These are phyloP conservation scores for Pyrrhoderma noxium DNA, from an alignment of 1,284 basidiomycete genomes.

Conservation along the genomic window DNA sequence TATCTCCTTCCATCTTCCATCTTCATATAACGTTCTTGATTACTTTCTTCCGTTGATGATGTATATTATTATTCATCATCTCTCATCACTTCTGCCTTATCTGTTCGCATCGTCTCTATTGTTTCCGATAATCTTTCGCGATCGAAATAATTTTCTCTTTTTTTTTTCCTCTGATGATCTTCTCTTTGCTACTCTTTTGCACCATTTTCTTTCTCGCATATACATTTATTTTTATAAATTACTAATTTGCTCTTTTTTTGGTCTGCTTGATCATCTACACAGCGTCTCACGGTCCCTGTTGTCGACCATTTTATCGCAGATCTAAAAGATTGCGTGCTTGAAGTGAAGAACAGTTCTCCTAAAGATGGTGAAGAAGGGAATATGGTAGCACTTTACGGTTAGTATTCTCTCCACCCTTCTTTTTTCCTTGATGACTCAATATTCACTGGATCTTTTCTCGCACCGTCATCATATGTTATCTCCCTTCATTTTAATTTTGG, in stretches of 20 bases:
- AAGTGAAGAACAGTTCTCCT: slow-evolving; percentile 49
- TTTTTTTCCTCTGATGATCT: too few relatives aligned
- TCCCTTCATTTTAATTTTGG: too few relatives aligned
- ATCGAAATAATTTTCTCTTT: too few relatives aligned
- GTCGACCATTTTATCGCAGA: slow-evolving; percentile 77
- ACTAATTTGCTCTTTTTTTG: not conserved
- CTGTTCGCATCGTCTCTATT: too few relatives aligned
- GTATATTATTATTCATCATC: too few relatives aligned
- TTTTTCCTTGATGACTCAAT: not conserved
- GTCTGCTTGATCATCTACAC: slow-evolving; percentile 8
- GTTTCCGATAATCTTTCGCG: too few relatives aligned
- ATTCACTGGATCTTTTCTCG: not conserved
- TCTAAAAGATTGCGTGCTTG: slow-evolving; percentile 67
- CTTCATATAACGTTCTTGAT: too few relatives aligned
- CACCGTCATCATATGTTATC: not conserved
- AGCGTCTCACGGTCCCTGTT: slow-evolving; percentile 73
- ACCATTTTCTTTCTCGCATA: too few relatives aligned
- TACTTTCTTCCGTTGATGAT: too few relatives aligned
- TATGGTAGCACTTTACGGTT: slow-evolving; percentile 87
- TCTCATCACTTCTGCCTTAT: too few relatives aligned
- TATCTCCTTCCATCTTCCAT: too few relatives aligned
- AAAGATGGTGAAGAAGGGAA: slow-evolving; percentile 48
- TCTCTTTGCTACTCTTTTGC: too few relatives aligned
- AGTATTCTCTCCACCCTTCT: slow-evolving; percentile 26
- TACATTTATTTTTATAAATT: not conserved